A percentile compares a stretch with the other conserved stretches of the same genome.
Conservation (phyloP, 2,329 filamentous ascomycete genomes). For the Hypoxylon rubiginosum region DNA sequence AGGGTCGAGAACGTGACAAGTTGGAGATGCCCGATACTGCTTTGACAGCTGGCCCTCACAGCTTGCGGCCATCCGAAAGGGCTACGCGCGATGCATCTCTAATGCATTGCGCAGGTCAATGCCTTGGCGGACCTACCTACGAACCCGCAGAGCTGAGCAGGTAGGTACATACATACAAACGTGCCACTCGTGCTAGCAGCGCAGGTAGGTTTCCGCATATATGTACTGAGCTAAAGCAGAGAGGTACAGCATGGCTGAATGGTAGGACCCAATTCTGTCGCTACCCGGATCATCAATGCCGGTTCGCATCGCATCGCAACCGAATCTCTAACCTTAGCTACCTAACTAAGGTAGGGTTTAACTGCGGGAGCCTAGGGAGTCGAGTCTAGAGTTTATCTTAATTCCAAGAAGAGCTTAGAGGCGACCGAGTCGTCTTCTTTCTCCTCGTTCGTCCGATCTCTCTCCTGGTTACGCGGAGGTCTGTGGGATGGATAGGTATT, state of each 20-base stretch:
- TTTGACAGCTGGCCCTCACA: conserved; percentile 43
- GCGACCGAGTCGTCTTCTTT: conserved; percentile 4
- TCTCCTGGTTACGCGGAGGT: conserved; percentile 22
- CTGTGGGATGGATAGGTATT: conserved; percentile 24
- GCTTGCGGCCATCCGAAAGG: conserved; percentile 34
- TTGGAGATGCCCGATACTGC: conserved; percentile 44
- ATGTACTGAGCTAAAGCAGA: conserved; percentile 14
- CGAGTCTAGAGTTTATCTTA: conserved; percentile 8
- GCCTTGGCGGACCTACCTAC: conserved; percentile 36
- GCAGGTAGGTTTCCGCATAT: background rate
- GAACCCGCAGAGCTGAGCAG: conserved; percentile 35
- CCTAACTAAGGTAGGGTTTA: background rate
- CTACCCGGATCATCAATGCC: conserved; percentile 37
- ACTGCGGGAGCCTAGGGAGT: conserved; percentile 11
- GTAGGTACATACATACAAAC: conserved; percentile 3
- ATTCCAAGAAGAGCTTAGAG: conserved; percentile 8
- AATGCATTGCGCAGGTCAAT: conserved; percentile 43
- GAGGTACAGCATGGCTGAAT: background rate
- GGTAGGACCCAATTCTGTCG: conserved; percentile 24
- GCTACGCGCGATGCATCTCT: conserved; percentile 38
- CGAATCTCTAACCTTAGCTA: conserved; percentile 24
- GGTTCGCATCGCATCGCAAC: conserved; percentile 32
- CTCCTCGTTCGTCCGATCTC: conserved; percentile 31
- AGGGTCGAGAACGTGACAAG: conserved; percentile 43
- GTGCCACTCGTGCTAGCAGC: background rate